A percentile compares a stretch with the other conserved stretches of the same genome.
phyloP scores from a whole-genome alignment of 306 rosid species.

The Fragaria nilgerrensis region DNA sequence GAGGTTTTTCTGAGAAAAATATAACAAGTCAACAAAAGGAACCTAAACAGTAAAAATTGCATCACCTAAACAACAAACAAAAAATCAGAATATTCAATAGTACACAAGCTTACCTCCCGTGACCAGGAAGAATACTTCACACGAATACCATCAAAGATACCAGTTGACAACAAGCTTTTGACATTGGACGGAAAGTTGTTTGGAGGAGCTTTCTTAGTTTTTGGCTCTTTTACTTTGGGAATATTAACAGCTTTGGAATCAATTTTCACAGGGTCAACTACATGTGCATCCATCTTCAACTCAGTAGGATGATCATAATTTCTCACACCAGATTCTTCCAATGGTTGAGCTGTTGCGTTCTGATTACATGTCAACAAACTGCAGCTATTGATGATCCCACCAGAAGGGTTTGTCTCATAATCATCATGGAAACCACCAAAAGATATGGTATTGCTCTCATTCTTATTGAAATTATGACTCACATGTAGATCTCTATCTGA shows the following conservation, averaged over 20 bases:
- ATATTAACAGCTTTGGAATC: slow-evolving; percentile 39
- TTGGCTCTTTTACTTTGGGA: slow-evolving; percentile 65
- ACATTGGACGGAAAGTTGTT: slow-evolving; percentile 96
- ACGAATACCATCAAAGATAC: slow-evolving; percentile 86
- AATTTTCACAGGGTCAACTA: slow-evolving; percentile 44
- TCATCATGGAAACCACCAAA: slow-evolving; percentile 70
- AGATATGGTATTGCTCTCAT: slow-evolving; percentile 57
- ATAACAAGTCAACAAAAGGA: slow-evolving; percentile 10
- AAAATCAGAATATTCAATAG: slow-evolving; percentile 10
- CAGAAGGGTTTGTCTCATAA: slow-evolving; percentile 51
- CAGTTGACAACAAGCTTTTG: slow-evolving; percentile 90
- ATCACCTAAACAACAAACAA: slow-evolving; percentile 14
- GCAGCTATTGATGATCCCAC: slow-evolving; percentile 62
- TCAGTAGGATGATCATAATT: slow-evolving; percentile 44
- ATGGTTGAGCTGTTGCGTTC: slow-evolving; percentile 48
- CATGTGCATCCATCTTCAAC: slow-evolving; percentile 40
- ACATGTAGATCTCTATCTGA: slow-evolving; percentile 48
- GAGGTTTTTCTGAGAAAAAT: slow-evolving; percentile 63
- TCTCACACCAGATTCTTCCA: slow-evolving; percentile 50
- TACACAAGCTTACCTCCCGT: slow-evolving; percentile 57
- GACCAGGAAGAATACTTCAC: slow-evolving; percentile 95
- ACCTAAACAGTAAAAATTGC: not conserved
- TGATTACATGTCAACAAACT: slow-evolving; percentile 60
- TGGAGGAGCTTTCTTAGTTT: slow-evolving; percentile 68
- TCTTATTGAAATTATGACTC: slow-evolving; percentile 53